Percentiles rank a stretch among this genome's conserved stretches.
Conservation (phyloP, 2,329 filamentous ascomycete genomes). For the Fusarium hainanense region DNA sequence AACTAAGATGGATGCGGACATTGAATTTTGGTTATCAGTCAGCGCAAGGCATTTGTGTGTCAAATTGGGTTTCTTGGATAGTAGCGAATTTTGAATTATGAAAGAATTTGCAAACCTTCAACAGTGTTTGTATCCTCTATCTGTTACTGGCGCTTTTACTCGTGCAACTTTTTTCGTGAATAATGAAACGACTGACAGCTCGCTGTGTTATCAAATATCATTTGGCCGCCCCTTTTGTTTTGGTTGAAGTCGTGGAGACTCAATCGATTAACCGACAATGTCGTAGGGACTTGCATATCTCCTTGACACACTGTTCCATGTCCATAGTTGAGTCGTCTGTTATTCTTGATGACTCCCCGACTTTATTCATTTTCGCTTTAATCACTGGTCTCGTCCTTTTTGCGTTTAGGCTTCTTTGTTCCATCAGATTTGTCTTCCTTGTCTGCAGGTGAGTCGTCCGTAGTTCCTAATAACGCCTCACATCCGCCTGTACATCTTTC, state of each 20-base stretch:
- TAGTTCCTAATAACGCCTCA: not conserved
- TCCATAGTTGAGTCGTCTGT: not conserved
- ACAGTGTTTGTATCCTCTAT: not conserved
- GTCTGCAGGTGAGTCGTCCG: not conserved
- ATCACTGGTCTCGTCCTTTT: not conserved
- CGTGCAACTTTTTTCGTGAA: not conserved
- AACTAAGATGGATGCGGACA: constrained; percentile 3
- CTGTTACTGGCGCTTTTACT: not conserved
- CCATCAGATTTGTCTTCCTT: not conserved
- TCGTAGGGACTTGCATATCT: not conserved
- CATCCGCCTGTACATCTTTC: not conserved
- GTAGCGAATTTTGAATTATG: constrained; percentile 4
- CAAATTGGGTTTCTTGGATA: constrained; percentile 8
- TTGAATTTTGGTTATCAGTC: constrained; percentile 16
- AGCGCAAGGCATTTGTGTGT: constrained; percentile 1
- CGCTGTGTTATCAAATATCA: not conserved
- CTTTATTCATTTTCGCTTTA: not conserved
- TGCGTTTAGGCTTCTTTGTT: not conserved
- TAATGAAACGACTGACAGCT: not conserved
- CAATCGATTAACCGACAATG: not conserved
- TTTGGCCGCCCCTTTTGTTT: not conserved
- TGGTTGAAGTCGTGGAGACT: not conserved
- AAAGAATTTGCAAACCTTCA: constrained; percentile 11
- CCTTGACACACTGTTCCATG: not conserved
- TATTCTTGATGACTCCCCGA: not conserved